Percentiles rank a stretch among this genome's conserved stretches.
Evolutionary conservation across 495 filamentous ascomycete genomes (phyloP).

Genomic region (Sordaria brevicollis): DNA sequence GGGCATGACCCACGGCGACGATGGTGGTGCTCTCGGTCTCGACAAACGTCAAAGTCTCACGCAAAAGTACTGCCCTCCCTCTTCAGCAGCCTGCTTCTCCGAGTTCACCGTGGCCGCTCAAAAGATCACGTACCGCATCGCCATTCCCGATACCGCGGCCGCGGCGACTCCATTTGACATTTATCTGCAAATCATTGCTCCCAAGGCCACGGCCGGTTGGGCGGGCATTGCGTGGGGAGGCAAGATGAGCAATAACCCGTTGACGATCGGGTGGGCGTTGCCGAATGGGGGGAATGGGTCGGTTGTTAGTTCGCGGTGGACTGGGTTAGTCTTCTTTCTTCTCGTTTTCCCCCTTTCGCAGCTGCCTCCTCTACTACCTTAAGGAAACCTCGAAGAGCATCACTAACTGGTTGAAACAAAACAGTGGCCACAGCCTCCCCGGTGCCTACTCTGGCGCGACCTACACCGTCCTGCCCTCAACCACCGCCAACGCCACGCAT

Average conservation of each 20-base stretch:
- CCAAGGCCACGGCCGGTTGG: slow-evolving; percentile 29
- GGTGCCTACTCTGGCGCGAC: slow-evolving; percentile 29
- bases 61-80: slow-evolving; percentile 26
- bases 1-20: no score
- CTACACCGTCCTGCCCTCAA: slow-evolving; percentile 33
- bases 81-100: slow-evolving; percentile 2
- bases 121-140: slow-evolving; percentile 32
- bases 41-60: slow-evolving; percentile 13
- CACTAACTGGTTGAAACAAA: slow-evolving; percentile 6
- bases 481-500: slow-evolving; percentile 35
- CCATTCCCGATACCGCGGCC: slow-evolving; percentile 36
- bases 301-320: slow-evolving; percentile 33
- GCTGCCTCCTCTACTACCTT: neutral
- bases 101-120: slow-evolving; percentile 23
- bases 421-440: slow-evolving; percentile 28
- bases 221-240: slow-evolving; percentile 39
- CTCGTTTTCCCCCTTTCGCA: neutral
- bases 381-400: no score
- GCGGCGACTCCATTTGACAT: slow-evolving; percentile 33
- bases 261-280: slow-evolving; percentile 32
- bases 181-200: slow-evolving; percentile 37
- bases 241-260: slow-evolving; percentile 39
- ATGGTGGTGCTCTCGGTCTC: neutral
- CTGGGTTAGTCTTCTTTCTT: slow-evolving; percentile 24
- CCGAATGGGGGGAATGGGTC: slow-evolving; percentile 25